A percentile compares a stretch with the other conserved stretches of the same genome.
Evolutionary conservation across 1,139 yeast species (phyloP).

Genomic region (Wickerhamiella pararugosa): DNA sequence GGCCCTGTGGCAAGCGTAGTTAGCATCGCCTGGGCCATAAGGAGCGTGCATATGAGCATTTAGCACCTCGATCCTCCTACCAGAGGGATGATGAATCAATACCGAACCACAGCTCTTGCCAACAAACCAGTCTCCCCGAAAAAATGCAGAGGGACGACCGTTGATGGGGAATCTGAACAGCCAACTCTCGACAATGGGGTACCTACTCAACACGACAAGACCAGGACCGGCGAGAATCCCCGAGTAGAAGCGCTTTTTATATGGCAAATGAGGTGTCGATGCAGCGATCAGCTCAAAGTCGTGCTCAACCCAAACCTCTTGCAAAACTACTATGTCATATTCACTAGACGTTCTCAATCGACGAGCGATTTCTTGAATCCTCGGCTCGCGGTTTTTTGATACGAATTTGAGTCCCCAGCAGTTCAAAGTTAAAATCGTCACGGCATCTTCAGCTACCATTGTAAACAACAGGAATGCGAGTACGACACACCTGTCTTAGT

Average conservation of each 20-base stretch:
- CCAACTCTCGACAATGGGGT: slow-evolving; percentile 69
- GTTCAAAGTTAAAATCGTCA: slow-evolving; percentile 25
- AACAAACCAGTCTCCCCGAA: slow-evolving; percentile 94
- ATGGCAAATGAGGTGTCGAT: slow-evolving; percentile 36
- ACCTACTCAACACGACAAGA: slow-evolving; percentile 63
- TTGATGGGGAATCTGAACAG: slow-evolving; percentile 77
- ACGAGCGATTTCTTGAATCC: slow-evolving; percentile 64
- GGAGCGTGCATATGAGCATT: slow-evolving; percentile 99
- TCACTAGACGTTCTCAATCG: slow-evolving; percentile 33
- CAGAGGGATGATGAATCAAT: slow-evolving; percentile 37
- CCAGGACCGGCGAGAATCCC: slow-evolving; percentile 95
- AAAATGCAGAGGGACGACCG: slow-evolving; percentile 88
- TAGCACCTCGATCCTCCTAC: slow-evolving; percentile 55
- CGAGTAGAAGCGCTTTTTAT: slow-evolving; percentile 53
- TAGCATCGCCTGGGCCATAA: slow-evolving; percentile 76
- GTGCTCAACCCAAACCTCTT: slow-evolving; percentile 80
- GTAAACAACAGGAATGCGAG: too few species aligned
- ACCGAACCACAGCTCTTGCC: slow-evolving; percentile 84
- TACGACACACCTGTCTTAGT: too few species aligned
- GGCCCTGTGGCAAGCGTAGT: slow-evolving; percentile 79
- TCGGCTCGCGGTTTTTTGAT: slow-evolving; percentile 46
- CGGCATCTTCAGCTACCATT: not conserved
- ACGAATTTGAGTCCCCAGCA: slow-evolving; percentile 88
- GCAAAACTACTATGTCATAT: slow-evolving; percentile 78
- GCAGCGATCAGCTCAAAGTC: slow-evolving; percentile 58